Percentiles rank a stretch among this genome's conserved stretches.
Conservation (phyloP, 192 early-diverging fungal genomes). For the Entomortierella beljakovae region DNA sequence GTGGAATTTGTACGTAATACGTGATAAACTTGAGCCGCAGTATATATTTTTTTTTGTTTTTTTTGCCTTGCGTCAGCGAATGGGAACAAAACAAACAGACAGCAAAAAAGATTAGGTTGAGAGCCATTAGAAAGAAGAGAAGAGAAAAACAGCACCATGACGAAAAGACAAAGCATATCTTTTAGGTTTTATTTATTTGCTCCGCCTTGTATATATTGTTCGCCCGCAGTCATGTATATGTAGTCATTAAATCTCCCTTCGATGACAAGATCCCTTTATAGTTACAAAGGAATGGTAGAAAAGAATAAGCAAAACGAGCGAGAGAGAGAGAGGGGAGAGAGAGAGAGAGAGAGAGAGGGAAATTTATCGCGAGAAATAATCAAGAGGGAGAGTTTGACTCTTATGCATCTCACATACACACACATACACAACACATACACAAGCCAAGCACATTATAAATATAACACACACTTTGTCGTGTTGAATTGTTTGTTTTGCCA, state of each 20-base stretch:
- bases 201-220: background rate
- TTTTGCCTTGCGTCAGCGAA: conserved; percentile 6
- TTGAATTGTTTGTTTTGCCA: background rate
- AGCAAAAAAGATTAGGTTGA: too few relatives aligned
- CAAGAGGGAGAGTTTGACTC: too few relatives aligned
- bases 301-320: background rate
- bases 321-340: background rate
- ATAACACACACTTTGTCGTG: too few relatives aligned
- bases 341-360: background rate
- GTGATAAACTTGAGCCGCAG: conserved; percentile 18
- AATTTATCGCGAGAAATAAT: too few relatives aligned
- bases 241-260: background rate
- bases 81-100: conserved; percentile 14
- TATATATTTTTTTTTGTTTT: background rate
- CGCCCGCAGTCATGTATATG: background rate
- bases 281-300: too few relatives aligned
- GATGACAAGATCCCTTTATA: too few relatives aligned
- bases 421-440: too few relatives aligned
- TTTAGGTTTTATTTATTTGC: background rate
- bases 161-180: background rate
- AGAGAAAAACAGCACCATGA: background rate
- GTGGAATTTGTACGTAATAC: conserved; percentile 4
- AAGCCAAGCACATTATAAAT: too few relatives aligned
- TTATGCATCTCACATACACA: too few relatives aligned
- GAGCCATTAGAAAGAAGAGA: conserved; percentile 7